Conservation (phyloP, 23 red algal species). For the Gracilaria vermiculophylla region DNA sequence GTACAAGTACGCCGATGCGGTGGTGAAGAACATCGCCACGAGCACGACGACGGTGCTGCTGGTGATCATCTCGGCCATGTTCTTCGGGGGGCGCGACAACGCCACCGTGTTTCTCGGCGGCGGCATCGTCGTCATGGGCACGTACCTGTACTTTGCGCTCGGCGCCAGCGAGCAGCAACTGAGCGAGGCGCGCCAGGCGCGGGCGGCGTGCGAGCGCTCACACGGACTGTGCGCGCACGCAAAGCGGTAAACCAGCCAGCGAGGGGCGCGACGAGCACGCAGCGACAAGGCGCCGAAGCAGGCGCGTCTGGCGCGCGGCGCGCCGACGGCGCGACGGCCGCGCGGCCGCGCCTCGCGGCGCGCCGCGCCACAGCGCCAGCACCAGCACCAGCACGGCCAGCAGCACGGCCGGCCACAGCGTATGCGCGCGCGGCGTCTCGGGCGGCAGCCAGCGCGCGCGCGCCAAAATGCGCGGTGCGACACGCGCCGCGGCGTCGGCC, state of each 20-base stretch:
- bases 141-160: slow-evolving; percentile 48
- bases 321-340: neutral
- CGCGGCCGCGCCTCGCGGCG: neutral
- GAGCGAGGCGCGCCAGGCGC: neutral
- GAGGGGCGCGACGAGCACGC: neutral
- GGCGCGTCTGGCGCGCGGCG: neutral
- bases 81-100: slow-evolving; percentile 21
- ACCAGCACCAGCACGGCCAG: neutral
- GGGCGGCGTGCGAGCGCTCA: neutral
- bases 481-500: too few species aligned
- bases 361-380: neutral
- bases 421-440: neutral
- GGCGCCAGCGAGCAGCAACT: neutral
- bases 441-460: neutral
- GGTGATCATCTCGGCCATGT: slow-evolving; percentile 16
- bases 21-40: slow-evolving; percentile 45
- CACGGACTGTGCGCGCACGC: neutral
- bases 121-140: slow-evolving; percentile 29
- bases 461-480: neutral
- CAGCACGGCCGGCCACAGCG: slow-evolving; percentile 7
- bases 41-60: slow-evolving; percentile 28
- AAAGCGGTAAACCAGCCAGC: neutral
- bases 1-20: slow-evolving; percentile 63
- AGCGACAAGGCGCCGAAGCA: neutral
- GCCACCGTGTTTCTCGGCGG: slow-evolving; percentile 43